Percentiles rank a stretch among this genome's conserved stretches.
phyloP scores from a whole-genome alignment of 768 basidiomycete genomes.

The Boletus sp. region DNA sequence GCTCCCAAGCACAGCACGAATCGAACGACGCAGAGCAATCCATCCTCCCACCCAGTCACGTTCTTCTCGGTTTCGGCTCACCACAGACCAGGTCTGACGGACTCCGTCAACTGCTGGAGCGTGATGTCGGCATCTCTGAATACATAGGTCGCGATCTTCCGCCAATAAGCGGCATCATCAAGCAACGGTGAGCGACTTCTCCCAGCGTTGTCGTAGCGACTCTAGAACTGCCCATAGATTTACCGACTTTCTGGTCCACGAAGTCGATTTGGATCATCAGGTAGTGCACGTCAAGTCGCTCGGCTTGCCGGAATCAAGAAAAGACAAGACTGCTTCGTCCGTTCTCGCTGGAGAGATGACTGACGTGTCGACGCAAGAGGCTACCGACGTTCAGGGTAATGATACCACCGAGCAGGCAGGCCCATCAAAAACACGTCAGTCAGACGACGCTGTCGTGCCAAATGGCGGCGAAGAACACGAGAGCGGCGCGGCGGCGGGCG shows the following conservation, averaged over 20 bases:
- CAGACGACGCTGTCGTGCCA: neutral
- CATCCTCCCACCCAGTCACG: conserved; percentile 73
- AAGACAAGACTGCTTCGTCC: conserved; percentile 32
- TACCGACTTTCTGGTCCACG: conserved; percentile 94
- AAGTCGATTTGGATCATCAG: conserved; percentile 79
- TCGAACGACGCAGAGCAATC: conserved; percentile 11
- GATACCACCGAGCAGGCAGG: neutral
- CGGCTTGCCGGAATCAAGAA: conserved; percentile 61
- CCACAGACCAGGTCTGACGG: conserved; percentile 50
- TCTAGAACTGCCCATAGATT: conserved; percentile 54
- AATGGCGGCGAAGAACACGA: neutral
- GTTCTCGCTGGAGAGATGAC: conserved; percentile 14
- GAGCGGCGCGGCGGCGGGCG: neutral
- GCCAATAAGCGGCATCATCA: conserved; percentile 89
- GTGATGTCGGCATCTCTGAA: conserved; percentile 88
- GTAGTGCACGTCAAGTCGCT: conserved; percentile 82
- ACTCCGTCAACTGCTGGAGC: conserved; percentile 63
- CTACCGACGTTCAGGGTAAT: conserved; percentile 10
- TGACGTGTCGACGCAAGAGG: conserved; percentile 11
- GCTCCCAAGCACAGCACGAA: neutral
- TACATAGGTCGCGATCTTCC: conserved; percentile 72
- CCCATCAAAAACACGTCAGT: conserved; percentile 4
- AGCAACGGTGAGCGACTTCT: conserved; percentile 71
- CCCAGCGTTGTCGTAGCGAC: neutral
- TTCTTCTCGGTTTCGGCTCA: conserved; percentile 57